Evolutionary conservation across 2,329 filamentous ascomycete species (phyloP), one percentile per base, ranked within the genome.

Genomic region (Xylaria sp.): DNA sequence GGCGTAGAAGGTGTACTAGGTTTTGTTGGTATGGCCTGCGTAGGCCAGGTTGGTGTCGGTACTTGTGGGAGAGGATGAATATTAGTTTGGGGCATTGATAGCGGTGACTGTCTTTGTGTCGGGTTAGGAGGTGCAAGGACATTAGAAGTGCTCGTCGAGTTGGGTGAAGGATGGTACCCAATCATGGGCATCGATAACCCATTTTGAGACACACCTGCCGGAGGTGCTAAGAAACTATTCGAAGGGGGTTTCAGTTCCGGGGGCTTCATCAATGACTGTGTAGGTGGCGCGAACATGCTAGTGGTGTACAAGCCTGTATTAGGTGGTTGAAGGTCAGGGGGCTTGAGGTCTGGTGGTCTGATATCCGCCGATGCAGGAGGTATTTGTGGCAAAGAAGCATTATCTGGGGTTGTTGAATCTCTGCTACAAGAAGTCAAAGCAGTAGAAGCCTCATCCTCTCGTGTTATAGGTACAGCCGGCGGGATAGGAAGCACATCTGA

Each of bases 81-180:
- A 41, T 65, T 66, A 19, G 68, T 64, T 54, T 72, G 73, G 25
- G 74, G 74, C 70, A 76, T 74, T 13, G 74, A 76, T 8, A 76
- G 67, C 23, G 74, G 74, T 25, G 75, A 75, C 54, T 73, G 73
- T 62, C 74, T 68, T 58, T 78, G 78, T 13, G 74, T 70, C 9
- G 77, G 76, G 60, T 79, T 79, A n/a, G 79, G 80, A 11, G 74
- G 76, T 31, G 80, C 80, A n/a, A 81, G 75, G 23, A 81, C 73
- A 54, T 78, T 77, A 13, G 77, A 81, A 64, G 69, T 27, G 15
- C 59, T 69, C 17, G 48, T 54, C 13, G 60, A 58, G 58, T 46
- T 62, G 37, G 63, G 52, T 21, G 66, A 44, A 49, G 71, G 63
- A 33, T 72, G 67, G 38, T 78, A 81, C 35, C 76, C 74, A 52